Base-by-base conservation (phyloP, 208 protist species). In the Leptomonas seymouri region DNA sequence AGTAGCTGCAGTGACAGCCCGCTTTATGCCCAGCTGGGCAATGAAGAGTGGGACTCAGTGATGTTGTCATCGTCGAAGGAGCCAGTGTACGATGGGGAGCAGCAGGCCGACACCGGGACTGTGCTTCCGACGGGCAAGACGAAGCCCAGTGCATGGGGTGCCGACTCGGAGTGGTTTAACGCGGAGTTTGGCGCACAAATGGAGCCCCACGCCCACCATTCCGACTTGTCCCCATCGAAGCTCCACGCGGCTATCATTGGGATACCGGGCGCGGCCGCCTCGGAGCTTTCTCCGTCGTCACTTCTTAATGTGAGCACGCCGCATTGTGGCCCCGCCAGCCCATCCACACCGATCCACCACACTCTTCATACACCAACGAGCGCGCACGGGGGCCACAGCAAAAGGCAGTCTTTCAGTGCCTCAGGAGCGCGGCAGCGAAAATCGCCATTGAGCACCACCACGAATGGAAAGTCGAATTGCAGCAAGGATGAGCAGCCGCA, bases 121-220 rank as follows among this genome's bases (percentile, higher is more conserved):
- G 16, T 50, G 30, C 50, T 48, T 25, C 65, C 46, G 25, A n/a
- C 67, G 61, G 60, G 49, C 4, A 61, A 54, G 23, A 48, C 39
- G 23, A 60, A 66, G 31, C 30, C 65, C 1, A 60, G 57, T 5
- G 61, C 53, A 27, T 91, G 86, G 86, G 82, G 72, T 2, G 77
- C 70, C 5, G 82, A 91, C 68, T 88, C 86, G 41, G 71, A 81
- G 69, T 91, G 86, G 86, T 91, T 91, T 54, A 86, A 88, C 44
- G 61, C 78, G 25, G 73, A 86, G 58, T 88, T 91, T 42, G 80
- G 72, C 20, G 45, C 65, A 11, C 74, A 66, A 30, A 42, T 66
- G 41, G 66, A 48, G 41, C 60, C 45, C n/a, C 46, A 49, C 60
- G n/a, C 58, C 48, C 48, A 67, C 36, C 61, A 67, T 36, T 67